Evolutionary conservation across 331 rosid genomes (phyloP), one percentile per base, ranked within the genome.

Genomic region (Arachis monticola): DNA sequence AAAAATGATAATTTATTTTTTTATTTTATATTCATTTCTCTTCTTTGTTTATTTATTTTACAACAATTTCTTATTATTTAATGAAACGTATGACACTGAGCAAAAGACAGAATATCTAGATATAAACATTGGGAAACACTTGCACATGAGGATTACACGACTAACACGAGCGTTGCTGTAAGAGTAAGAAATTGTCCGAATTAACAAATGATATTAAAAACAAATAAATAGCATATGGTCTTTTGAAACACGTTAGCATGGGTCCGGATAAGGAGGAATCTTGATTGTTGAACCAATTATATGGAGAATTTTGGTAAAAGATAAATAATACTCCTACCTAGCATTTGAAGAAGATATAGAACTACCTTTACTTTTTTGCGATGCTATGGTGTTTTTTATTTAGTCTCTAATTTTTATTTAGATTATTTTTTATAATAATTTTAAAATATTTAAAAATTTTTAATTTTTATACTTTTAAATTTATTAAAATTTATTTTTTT

Each of bases 231-330:
- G 72, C 67, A 30, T 52, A 27, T 64, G 6, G 41, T 3, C 4
- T 56, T 14, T 53, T 22, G 7, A 51, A 27, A 69, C 40, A 30
- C 42, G 61, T 51, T 27, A 30, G 59, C 42, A 42, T 55, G 1
- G 53, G 67, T 57, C 64, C 56, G 73, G 77, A 78, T 63, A 70
- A 8, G 82, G 53, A 47, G 62, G 80, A 76, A 76, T 67, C 61
- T 45, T 13, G 42, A 57, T 67, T 51, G 12, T 31, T 67, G 51
- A 52, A 45, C 59, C 61, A 67, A 76, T 45, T 38, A 78, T 78
- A 64, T 55, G 61, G 17, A 60, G 22, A 71, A 78, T 38, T 48
- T 48, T 59, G 47, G 66, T 22, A 31, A 13, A 69, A 30, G n/a
- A 17, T 17, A 17, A 17, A 44, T 44, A 59, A 59, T 60, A 22